Base-by-base conservation (phyloP, 2,329 filamentous ascomycete genomes). In the Laburnicola sp. region DNA sequence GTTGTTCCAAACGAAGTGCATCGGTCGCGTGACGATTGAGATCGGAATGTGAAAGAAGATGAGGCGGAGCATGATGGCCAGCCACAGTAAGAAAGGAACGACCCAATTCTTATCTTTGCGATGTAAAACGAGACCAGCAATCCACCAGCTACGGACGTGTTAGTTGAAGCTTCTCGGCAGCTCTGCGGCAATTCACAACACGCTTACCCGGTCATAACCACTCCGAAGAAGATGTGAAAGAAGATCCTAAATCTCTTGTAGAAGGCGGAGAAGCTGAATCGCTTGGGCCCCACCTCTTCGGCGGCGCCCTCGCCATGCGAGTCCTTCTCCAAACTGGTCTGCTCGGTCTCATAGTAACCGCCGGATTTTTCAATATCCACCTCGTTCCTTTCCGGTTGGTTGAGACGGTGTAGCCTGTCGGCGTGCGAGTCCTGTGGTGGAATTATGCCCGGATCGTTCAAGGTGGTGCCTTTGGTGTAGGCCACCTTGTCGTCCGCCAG, bases 51-150 rank as follows among this genome's bases (percentile, higher is more conserved):
- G 85, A 74, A 89, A 83, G 69, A 87, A 88, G 67, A 95, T 58
- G 42, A 96, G 71, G 30, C 91, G 87, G 44, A 94, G 76, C 8
- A 82, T 84, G 62, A 95, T 85, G 59, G 78, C 80, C 39, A 96
- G 82, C 79, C 87, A 96, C 40, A 96, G 69, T 44, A 96, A 79
- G 74, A 95, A 94, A 0, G 91, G 91, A 43, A 92, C 83, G 50
- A 95, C 74, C 91, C 91, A 96, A 65, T 89, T 90, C 73, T 82
- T 80, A 62, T 91, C 84, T 52, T 86, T 61, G 52, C 84, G 84
- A 70, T 93, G 89, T 46, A 90, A 77, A 52, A 91, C 78, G 41
- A 93, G 76, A 48, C 86, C 83, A 5, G 87, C 85, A 58, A 92
- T 86, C 87, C 87, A 92, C 88, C 88, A 91, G 64, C 81, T 74